Conservation (phyloP, 306 rosid genomes). For the Macrotyloma uniflorum region DNA sequence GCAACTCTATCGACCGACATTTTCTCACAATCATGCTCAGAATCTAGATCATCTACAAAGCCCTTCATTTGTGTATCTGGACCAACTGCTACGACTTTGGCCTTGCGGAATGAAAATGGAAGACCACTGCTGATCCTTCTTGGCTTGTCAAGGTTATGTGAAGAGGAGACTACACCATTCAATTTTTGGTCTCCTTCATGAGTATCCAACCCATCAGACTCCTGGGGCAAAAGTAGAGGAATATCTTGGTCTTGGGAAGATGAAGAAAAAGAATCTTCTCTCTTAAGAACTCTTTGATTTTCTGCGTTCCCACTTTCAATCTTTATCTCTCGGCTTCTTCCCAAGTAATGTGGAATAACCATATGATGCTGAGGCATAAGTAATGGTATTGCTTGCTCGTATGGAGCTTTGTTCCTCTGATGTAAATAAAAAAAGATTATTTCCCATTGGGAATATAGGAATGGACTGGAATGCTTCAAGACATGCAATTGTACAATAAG, state of each 20-base stretch:
- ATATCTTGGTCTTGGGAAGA: conserved; percentile 70
- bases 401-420: conserved; percentile 97
- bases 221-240: conserved; percentile 81
- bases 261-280: conserved; percentile 73
- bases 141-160: conserved; percentile 41
- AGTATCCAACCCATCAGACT: conserved; percentile 55
- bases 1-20: conserved; percentile 29
- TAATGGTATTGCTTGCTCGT: conserved; percentile 91
- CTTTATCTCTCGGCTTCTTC: conserved; percentile 59
- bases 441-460: conserved; percentile 31
- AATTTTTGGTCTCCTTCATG: conserved; percentile 52
- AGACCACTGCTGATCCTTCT: conserved; percentile 39
- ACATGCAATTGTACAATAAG: conserved; percentile 27
- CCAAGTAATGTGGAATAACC: conserved; percentile 99
- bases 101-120: conserved; percentile 52
- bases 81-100: conserved; percentile 63
- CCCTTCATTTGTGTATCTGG: conserved; percentile 81
- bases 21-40: conserved; percentile 43
- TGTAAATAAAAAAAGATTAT: conserved; percentile 29
- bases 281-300: conserved; percentile 42
- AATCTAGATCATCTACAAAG: conserved; percentile 81
- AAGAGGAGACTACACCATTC: conserved; percentile 39
- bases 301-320: conserved; percentile 46
- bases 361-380: conserved; percentile 99
- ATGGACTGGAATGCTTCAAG: conserved; percentile 29